A percentile compares a stretch with the other conserved stretches of the same genome.
Evolutionary conservation across 192 early-diverging fungal species (phyloP).

Genomic region (Dimargaris cristalligena): DNA sequence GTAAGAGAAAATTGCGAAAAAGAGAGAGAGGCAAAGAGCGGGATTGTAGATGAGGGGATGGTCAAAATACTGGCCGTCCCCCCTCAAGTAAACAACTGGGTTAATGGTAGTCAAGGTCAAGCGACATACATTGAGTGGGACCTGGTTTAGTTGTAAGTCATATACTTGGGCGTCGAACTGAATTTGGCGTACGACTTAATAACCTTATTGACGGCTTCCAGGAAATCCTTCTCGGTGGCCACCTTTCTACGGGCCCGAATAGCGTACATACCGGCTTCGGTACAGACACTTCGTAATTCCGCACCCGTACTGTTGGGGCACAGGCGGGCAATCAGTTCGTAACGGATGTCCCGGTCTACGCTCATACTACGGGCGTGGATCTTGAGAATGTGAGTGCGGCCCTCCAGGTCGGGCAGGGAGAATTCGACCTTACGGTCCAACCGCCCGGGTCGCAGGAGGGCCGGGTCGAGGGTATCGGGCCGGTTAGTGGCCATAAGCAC

Average conservation of each 20-base stretch:
- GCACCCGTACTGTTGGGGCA: conserved; percentile 99
- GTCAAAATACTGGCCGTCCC: no score
- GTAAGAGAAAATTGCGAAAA: no score
- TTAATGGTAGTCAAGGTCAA: no score
- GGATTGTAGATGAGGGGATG: no score
- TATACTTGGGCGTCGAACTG: conserved; percentile 91
- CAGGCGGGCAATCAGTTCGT: conserved; percentile 91
- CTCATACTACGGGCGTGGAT: conserved; percentile 98
- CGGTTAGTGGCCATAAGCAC: conserved; percentile 99
- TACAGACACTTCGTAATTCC: conserved; percentile 95
- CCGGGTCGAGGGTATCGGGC: conserved; percentile 96
- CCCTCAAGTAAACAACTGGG: no score
- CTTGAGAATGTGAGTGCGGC: conserved; percentile 93
- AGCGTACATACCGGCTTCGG: conserved; percentile 99
- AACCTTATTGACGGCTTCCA: conserved; percentile 99
- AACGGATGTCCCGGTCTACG: conserved; percentile 98
- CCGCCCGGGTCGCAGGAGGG: conserved; percentile 91
- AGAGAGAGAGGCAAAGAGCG: no score
- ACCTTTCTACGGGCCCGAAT: conserved; percentile 96
- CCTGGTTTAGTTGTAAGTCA: conserved; percentile 60
- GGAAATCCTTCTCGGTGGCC: conserved; percentile 98
- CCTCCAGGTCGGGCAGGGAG: conserved; percentile 84
- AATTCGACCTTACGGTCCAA: conserved; percentile 98
- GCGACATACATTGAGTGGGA: no score
- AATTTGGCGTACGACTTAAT: conserved; percentile 99